Base-by-base conservation (phyloP, 768 basidiomycete genomes). In the Mycena alexandri region DNA sequence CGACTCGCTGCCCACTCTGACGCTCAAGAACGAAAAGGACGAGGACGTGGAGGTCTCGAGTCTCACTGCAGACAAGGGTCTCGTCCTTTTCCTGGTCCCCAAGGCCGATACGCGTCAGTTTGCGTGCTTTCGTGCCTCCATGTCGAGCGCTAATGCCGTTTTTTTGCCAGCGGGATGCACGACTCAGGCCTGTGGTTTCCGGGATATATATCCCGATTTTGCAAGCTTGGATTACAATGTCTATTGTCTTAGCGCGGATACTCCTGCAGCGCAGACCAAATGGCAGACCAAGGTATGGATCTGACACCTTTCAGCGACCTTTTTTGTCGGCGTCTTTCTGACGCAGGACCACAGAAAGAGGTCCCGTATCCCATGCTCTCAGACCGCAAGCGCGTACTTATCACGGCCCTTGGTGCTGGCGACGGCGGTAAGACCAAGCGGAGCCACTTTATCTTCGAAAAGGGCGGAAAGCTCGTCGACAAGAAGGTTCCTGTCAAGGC, bases 381-480 rank as follows among this genome's bases (percentile, higher is more conserved):
- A 7, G 96, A 99, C 77, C 94, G 91, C n/a, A 89, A 95, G 76
- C 88, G 90, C 52, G 76, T 83, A 24, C 83, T 98, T 36, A 93
- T 98, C 71, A 84, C 85, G 38, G 92, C 89, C 3, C 85, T 99
- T 25, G 96, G 96, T 17, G 94, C 94, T 16, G 90, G 86, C 0
- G 87, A 87, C 38, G 90, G 90, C 11, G 93, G 90, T 38, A 93
- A 89, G 82, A 94, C 94, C 58, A 94, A 93, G 81, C 89, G 96
- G 17, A 95, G 93, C 70, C 95, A 97, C 78, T 98, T 97, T 78
- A 88, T 98, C 72, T 97, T 98, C 72, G 93, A 89, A 71, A 93
- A 93, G 77, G 95, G 94, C 8, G 96, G 96, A 1, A 94, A 94
- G 78, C 83, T 99, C 47, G 79, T 97, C 5, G 91, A 96, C 17